Conservation (phyloP, 768 basidiomycete genomes). For the Tulasnella sp. region DNA sequence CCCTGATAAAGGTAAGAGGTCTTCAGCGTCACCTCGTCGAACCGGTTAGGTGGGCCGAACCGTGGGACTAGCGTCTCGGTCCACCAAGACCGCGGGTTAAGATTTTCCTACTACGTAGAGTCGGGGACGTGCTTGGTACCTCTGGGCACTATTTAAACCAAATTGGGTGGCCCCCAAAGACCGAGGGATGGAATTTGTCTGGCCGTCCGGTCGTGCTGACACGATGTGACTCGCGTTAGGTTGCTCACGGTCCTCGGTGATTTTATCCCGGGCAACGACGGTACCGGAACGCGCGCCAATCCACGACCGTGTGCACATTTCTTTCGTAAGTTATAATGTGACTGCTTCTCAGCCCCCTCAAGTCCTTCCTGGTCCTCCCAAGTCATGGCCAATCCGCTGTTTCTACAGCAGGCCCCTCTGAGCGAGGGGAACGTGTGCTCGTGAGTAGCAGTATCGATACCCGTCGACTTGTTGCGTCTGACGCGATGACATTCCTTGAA, state of each 20-base stretch:
- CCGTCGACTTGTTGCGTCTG: neutral
- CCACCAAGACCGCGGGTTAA: no score
- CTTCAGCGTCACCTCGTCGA: no score
- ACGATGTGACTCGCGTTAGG: neutral
- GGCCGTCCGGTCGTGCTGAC: neutral
- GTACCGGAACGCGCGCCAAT: neutral
- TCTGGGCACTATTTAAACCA: no score
- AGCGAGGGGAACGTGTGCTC: neutral
- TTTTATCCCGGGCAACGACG: neutral
- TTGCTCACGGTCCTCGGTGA: neutral
- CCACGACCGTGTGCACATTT: neutral
- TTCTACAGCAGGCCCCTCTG: neutral
- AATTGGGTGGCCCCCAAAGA: no score
- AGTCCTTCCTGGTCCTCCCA: neutral
- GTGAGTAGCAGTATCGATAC: neutral
- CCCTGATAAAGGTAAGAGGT: no score
- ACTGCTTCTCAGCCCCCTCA: neutral
- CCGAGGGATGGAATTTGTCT: no score
- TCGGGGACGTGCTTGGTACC: no score
- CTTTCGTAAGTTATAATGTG: neutral
- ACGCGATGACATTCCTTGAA: neutral
- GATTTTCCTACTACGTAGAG: no score
- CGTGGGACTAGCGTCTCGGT: no score
- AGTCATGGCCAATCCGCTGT: constrained; percentile 13
- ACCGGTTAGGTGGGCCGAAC: no score